Evolutionary conservation across 768 basidiomycete genomes (phyloP), one percentile per base, ranked within the genome.

Genomic region (Agaricus blazei): DNA sequence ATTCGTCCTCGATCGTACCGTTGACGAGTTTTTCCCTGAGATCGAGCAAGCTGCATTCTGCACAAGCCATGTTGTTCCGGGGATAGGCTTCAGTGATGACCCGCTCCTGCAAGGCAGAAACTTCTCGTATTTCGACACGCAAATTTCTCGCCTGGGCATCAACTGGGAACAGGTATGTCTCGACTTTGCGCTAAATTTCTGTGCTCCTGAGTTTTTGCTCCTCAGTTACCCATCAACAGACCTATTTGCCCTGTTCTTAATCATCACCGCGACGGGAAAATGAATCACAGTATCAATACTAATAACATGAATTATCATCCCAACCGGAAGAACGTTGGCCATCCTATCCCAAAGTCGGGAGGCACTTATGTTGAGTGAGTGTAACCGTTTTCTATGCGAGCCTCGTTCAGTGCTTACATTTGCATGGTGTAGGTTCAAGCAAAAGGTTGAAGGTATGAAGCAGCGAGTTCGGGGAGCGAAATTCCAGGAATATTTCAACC

Each of bases 31-130:
- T 72, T 94, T 94, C 72, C 72, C 90, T 9, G 91, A 95, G 71
- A 84, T 83, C 5, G 93, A 96, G 69, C 92, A 93, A 69, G 86
- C 86, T 51, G 93, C 92, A 0, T 95, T 93, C 69, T 95, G 90
- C 68, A 95, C 91, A 1, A 72, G 72, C 28, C 84, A 86, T 48
- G 72, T 86, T 28, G 83, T 86, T 7, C 85, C 83, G 3, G 84
- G 83, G 6, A 85, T 86, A 51, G 84, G 82, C 6, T 85, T 87
- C 64, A 85, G 82, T 61, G 80, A 88, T 64, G 89, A 92, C 62
- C 90, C 90, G 3, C 71, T 93, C 27, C 74, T 93, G n/a, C 87
- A 89, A 70, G 86, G 87, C 3, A 78, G 93, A 40, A 92, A 91
- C 70, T 93, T 93, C 70, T 87, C 84, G 0, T 94, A 95, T 72